Evolutionary conservation across 1,139 yeast genomes (phyloP).

Genomic region (Eremothecium cymbalariae): DNA sequence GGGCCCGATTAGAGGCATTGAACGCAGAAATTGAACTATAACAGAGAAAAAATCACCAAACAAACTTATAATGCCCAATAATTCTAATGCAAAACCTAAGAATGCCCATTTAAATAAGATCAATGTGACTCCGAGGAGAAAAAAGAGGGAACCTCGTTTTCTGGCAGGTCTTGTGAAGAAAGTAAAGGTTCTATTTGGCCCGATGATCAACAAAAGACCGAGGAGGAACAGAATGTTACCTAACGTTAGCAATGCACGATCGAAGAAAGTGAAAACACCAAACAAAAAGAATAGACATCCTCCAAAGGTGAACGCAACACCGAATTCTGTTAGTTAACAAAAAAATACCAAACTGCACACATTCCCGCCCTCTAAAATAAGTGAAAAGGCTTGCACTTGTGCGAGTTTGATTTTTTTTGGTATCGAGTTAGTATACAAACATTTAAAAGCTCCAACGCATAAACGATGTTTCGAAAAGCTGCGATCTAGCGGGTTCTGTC

Average conservation of each 20-base stretch:
- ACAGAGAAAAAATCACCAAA: conserved; percentile 93
- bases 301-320: conserved; percentile 88
- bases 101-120: conserved; percentile 74
- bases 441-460: too few relatives aligned
- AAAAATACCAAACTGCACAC: too few relatives aligned
- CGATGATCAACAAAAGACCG: conserved; percentile 80
- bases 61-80: conserved; percentile 77
- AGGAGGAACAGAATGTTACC: conserved; percentile 75
- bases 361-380: too few relatives aligned
- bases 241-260: conserved; percentile 78
- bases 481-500: too few relatives aligned
- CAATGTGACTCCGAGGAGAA: conserved; percentile 62
- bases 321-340: conserved; percentile 71
- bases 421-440: too few relatives aligned
- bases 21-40: conserved; percentile 78
- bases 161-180: conserved; percentile 86
- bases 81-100: conserved; percentile 75
- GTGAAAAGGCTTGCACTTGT: too few relatives aligned
- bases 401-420: too few relatives aligned
- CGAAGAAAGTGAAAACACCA: conserved; percentile 82
- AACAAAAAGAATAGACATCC: conserved; percentile 72
- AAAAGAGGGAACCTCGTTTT: conserved; percentile 77
- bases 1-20: conserved; percentile 85
- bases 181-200: conserved; percentile 71
- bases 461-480: too few relatives aligned